Conservation (phyloP, 306 rosid genomes). For the Malus sieversii region DNA sequence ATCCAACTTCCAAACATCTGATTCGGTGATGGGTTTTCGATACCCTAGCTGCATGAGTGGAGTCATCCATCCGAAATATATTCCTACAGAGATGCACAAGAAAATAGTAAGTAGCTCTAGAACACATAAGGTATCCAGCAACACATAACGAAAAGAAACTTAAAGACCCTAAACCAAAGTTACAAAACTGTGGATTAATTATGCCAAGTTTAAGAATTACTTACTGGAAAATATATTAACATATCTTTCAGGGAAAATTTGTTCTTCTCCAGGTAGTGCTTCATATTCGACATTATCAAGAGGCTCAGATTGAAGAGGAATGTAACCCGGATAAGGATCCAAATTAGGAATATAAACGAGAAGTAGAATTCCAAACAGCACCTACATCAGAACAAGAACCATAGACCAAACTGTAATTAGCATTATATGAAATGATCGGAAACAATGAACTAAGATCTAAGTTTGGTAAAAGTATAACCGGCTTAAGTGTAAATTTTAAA, state of each 20-base stretch:
- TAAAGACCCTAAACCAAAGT: background rate
- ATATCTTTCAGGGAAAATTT: conserved; percentile 66
- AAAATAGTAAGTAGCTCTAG: conserved; percentile 10
- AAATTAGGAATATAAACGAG: conserved; percentile 57
- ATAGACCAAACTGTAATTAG: background rate
- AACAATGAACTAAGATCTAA: background rate
- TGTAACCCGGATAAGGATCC: conserved; percentile 59
- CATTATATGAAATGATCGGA: background rate
- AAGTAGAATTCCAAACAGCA: conserved; percentile 61
- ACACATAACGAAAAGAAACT: background rate
- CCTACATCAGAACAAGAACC: conserved; percentile 36
- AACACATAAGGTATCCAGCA: background rate
- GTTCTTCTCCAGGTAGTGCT: conserved; percentile 54
- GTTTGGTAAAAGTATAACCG: background rate
- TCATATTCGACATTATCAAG: conserved; percentile 56
- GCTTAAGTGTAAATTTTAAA: background rate
- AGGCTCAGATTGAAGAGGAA: conserved; percentile 30
- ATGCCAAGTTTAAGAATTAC: conserved; percentile 14
- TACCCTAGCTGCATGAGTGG: conserved; percentile 79
- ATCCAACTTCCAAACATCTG: conserved; percentile 89
- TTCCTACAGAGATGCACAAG: conserved; percentile 34
- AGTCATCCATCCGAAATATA: conserved; percentile 76
- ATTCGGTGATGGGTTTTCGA: conserved; percentile 59
- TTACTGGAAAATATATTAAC: conserved; percentile 58
- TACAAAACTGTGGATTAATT: background rate